Base-by-base conservation (phyloP, 208 protist species). In the Leishmania braziliensis region DNA sequence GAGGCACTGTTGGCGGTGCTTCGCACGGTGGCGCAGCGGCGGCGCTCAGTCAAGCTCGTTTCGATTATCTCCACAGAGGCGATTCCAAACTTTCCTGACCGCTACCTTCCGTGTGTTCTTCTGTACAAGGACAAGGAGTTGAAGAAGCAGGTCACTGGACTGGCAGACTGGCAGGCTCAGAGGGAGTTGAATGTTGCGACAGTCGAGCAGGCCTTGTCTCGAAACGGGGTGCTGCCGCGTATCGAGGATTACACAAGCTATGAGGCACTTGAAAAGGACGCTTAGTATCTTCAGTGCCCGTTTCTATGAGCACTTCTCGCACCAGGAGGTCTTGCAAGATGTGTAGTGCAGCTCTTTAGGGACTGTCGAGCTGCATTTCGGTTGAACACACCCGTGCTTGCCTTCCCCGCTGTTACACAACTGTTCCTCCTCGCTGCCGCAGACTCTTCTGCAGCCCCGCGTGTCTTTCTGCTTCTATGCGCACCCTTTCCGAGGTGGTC, bases 51-150 rank as follows among this genome's bases (percentile, higher is more conserved):
- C 39, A 98, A 98, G 81, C 94, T 97, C 87, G 88, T 98, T 3
- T 95, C 91, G 14, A 94, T 98, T 81, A 80, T 95, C 33, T 91
- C 92, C 16, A 93, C 90, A 0, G 95, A 98, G 78, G 91, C 92
- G 3, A 90, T 97, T 43, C 84, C 89, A 3, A 92, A 93, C 76
- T 95, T 98, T 81, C 95, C 95, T 0, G 87, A 95, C 36, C 65
- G 85, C 1, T 91, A 95, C 77, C 73, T 97, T 23, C 95, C 95
- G 0, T 98, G 95, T 62, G 95, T 97, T 36, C 79, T 98, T 50
- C 80, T 98, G 2, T 98, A 98, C 84, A 66, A 89, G 23, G 79
- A 94, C 56, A 90, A 90, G 80, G 79, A 88, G 73, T 76, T 97
- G 18, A 80, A 89, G 79, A 80, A 91, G 66, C 95, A 96, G 79